A percentile compares a stretch with the other conserved stretches of the same genome.
Evolutionary conservation across 2,329 filamentous ascomycete species (phyloP).

Genomic region (Apiospora malaysiana): DNA sequence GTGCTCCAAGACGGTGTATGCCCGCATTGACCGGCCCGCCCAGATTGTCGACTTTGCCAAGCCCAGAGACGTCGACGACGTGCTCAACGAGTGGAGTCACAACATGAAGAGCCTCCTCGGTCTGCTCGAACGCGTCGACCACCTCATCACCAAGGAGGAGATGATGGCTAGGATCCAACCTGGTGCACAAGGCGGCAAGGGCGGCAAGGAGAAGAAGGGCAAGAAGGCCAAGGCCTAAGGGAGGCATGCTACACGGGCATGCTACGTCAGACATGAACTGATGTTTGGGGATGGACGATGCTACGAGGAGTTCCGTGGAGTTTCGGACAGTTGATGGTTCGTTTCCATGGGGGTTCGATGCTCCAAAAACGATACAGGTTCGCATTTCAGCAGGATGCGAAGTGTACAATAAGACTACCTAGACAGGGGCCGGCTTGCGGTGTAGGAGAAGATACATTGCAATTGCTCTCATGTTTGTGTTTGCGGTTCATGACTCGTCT

Average conservation of each 20-base stretch:
- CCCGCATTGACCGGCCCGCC: slow-evolving; percentile 94
- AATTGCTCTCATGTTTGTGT: not conserved
- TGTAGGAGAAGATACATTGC: slow-evolving; percentile 13
- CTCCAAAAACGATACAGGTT: slow-evolving; percentile 19
- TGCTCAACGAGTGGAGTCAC: slow-evolving; percentile 97
- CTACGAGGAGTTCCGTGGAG: slow-evolving; percentile 4
- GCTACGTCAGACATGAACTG: not conserved
- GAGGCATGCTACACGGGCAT: not conserved
- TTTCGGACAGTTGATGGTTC: not conserved
- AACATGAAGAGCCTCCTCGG: slow-evolving; percentile 96
- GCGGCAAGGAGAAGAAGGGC: slow-evolving; percentile 44
- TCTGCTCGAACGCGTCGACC: slow-evolving; percentile 88
- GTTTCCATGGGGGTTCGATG: not conserved
- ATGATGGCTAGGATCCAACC: slow-evolving; percentile 99
- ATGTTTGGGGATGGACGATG: not conserved
- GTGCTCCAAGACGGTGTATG: slow-evolving; percentile 96
- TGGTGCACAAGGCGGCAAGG: slow-evolving; percentile 49
- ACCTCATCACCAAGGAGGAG: slow-evolving; percentile 99
- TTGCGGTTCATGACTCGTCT: not conserved
- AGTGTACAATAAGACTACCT: slow-evolving; percentile 18
- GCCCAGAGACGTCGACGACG: slow-evolving; percentile 91
- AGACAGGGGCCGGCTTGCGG: slow-evolving; percentile 11
- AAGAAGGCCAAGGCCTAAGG: slow-evolving; percentile 32
- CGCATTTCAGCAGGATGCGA: slow-evolving; percentile 2
- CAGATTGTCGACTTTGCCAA: slow-evolving; percentile 93